These are phyloP conservation scores for Kurtzmaniella cleridarum DNA, from an alignment of 805 yeast genomes.

Conservation along the genomic window DNA sequence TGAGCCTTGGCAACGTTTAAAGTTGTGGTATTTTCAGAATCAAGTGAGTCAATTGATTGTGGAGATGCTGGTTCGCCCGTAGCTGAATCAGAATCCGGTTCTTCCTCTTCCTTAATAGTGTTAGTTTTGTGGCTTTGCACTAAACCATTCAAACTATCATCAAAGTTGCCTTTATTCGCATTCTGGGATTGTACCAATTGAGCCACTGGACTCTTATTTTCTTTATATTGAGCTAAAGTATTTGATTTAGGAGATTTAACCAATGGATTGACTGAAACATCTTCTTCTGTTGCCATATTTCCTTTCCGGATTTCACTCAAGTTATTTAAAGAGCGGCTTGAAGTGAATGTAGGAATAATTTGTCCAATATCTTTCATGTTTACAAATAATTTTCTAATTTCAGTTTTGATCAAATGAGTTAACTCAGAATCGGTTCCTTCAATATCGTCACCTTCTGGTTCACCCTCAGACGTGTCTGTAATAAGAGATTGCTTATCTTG, in stretches of 20 bases:
- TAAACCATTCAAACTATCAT: conserved; percentile 6
- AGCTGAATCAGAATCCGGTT: conserved; percentile 18
- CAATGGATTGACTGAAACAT: conserved; percentile 14
- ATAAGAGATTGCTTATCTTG: conserved; percentile 15
- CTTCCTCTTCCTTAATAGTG: conserved; percentile 38
- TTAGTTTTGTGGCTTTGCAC: conserved; percentile 28
- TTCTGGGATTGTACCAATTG: conserved; percentile 23
- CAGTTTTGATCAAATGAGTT: conserved; percentile 27
- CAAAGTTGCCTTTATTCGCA: conserved; percentile 2
- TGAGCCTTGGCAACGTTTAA: conserved; percentile 4
- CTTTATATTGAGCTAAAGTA: conserved; percentile 30
- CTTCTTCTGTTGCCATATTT: conserved; percentile 10
- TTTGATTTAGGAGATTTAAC: conserved; percentile 40
- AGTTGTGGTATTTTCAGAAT: neutral
- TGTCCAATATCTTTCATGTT: conserved; percentile 27
- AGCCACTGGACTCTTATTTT: conserved; percentile 30
- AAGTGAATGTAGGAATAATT: conserved; percentile 29
- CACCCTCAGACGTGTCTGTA: conserved; percentile 1
- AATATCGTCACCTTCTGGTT: conserved; percentile 9
- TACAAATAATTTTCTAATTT: conserved; percentile 25
- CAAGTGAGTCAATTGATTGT: neutral
- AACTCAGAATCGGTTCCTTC: conserved; percentile 22
- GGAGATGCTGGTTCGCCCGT: conserved; percentile 1
- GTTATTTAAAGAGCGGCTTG: conserved; percentile 22
- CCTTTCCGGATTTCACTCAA: conserved; percentile 13